Evolutionary conservation across 2,329 filamentous ascomycete genomes (phyloP).

Genomic region (Colletotrichum sp.): DNA sequence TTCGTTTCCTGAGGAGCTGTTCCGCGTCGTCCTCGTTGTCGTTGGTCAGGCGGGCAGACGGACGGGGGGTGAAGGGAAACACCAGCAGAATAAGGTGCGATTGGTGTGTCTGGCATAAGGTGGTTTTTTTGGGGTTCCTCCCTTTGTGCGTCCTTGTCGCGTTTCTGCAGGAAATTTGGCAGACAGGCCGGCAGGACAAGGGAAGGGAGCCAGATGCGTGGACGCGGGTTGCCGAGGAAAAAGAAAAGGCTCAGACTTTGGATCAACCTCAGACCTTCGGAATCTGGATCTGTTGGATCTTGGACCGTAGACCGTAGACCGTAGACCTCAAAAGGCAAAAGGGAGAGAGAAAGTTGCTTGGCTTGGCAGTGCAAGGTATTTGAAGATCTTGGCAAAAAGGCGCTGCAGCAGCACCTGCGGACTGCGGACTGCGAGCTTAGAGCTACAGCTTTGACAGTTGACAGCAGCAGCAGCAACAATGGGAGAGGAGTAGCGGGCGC

Average conservation of each 20-base stretch:
- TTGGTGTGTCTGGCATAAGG: slow-evolving; percentile 16
- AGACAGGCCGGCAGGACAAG: not conserved
- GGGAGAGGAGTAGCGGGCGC: not conserved
- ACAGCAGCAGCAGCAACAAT: not conserved
- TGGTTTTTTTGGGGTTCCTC: slow-evolving; percentile 14
- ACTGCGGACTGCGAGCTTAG: not conserved
- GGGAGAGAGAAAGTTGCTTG: not conserved
- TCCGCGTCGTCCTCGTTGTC: not conserved
- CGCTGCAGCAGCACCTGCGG: not conserved
- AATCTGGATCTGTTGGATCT: not conserved
- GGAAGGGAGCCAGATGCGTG: not conserved
- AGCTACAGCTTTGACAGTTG: not conserved
- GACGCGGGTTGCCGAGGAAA: not conserved
- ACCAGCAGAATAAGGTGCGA: not conserved
- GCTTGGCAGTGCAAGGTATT: slow-evolving; percentile 11
- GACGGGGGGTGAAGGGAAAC: not conserved
- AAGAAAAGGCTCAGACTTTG: not conserved
- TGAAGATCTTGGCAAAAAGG: slow-evolving; percentile 12
- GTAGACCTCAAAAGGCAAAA: not conserved
- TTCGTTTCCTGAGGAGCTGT: not conserved
- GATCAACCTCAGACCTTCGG: not conserved
- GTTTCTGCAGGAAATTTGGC: not conserved
- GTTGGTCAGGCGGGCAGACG: slow-evolving; percentile 9
- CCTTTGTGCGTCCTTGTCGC: not conserved
- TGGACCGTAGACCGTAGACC: not conserved